Percentiles rank a stretch among this genome's conserved stretches.
Conservation (phyloP, 805 yeast species). For the Candida sakaeoensis region DNA sequence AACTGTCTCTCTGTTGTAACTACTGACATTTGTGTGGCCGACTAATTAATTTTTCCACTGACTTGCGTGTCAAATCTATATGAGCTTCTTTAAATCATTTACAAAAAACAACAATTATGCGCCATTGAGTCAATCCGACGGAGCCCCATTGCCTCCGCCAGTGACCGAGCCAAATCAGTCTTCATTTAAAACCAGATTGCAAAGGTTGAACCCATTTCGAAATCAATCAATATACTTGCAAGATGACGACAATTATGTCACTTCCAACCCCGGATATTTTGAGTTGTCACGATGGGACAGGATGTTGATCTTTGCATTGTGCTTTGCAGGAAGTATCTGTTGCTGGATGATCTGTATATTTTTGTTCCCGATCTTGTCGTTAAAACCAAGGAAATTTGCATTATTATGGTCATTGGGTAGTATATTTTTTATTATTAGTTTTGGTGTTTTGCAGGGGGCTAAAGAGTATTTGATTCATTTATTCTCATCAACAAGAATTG, state of each 20-base stretch:
- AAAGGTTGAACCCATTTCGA: constrained; percentile 38
- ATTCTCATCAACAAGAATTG: constrained; percentile 38
- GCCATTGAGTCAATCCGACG: constrained; percentile 26
- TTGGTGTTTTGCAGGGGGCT: constrained; percentile 44
- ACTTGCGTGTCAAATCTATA: constrained; percentile 13
- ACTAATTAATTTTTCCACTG: not conserved
- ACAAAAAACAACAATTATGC: constrained; percentile 18
- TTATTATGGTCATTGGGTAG: constrained; percentile 46
- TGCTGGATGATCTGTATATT: constrained; percentile 43
- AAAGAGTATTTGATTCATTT: constrained; percentile 38
- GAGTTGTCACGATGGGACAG: constrained; percentile 46
- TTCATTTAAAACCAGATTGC: constrained; percentile 28
- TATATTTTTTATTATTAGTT: constrained; percentile 42
- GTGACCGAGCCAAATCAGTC: constrained; percentile 12
- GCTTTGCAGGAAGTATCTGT: constrained; percentile 39
- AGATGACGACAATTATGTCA: constrained; percentile 41
- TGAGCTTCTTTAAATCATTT: constrained; percentile 40
- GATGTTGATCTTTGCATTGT: constrained; percentile 42
- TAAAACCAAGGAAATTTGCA: constrained; percentile 45
- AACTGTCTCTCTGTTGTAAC: constrained; percentile 38
- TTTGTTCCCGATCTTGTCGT: constrained; percentile 38
- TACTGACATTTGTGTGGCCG: constrained; percentile 9
- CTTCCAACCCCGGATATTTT: constrained; percentile 41
- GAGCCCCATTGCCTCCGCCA: constrained; percentile 36
- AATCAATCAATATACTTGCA: constrained; percentile 34